Evolutionary conservation across 208 protist genomes (phyloP), one percentile per base, ranked within the genome.

Genomic region (Leishmania tarentolae): DNA sequence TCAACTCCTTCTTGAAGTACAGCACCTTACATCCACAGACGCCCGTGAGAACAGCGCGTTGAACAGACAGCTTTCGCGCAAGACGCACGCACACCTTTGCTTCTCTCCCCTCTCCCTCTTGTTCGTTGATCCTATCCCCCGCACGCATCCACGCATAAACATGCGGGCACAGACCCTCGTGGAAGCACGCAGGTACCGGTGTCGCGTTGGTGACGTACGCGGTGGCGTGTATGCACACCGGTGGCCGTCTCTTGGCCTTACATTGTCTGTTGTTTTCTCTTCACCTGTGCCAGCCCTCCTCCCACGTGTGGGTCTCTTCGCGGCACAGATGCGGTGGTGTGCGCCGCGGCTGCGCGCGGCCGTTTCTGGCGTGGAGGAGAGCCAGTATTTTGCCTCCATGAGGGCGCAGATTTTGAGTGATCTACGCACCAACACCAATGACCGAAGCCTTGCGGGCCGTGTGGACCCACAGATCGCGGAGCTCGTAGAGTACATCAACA

Each of bases 371-470:
- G 87, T 89, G n/a, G 84, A 81, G 42, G 84, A 84, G 50, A 83
- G 69, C 19, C 78, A 81, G 19, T 89, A 89, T 63, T 94, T 94
- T 72, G 52, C 35, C 6, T 76, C 86, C 31, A 79, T 85, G 73
- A 80, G 90, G 1, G 63, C 75, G 19, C 86, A 88, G 35, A 93
- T 97, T 59, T 2, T 95, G 4, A 79, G 66, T 0, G 87, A 95
- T 63, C 79, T 97, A 47, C 56, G 66, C 4, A 73, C 50, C 68
- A 91, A 92, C 79, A 80, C 70, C 42, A 93, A 96, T 78, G 94
- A 97, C 82, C 91, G 92, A 68, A 97, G 94, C 79, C 86, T 94
- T 35, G 94, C 92, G 0, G 92, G 91, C 24, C 83, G 89, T 37
- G 87, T 97, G 17, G 94, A 96, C 68, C 86, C 90, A 17, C 89